Evolutionary conservation across 495 filamentous ascomycete species (phyloP), one percentile per base, ranked within the genome.

Genomic region (Choiromyces venosus): DNA sequence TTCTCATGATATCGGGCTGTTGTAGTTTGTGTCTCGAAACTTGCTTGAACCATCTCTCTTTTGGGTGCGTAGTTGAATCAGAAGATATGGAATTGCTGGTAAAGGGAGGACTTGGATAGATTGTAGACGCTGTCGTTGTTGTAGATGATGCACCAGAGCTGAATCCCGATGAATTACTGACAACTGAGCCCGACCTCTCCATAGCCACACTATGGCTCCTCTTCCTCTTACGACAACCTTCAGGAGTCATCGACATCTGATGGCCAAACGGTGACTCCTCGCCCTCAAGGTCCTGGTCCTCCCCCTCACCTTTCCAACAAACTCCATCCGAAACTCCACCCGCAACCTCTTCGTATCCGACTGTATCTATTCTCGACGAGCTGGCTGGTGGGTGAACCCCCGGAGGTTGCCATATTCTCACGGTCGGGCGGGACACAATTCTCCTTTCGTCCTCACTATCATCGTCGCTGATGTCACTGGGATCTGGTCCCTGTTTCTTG

Each of bases 1-100:
- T 78, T 64, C 77, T 68, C 77, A 79, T 79, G 39, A 79, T 79
- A 25, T 79, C 77, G 35, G 77, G 77, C 37, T 79, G 77, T 39
- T 79, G 76, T 25, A 79, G 76, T 25, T 79, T 79, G 64, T 79
- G 77, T 46, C 77, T 78, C 14, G 77, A 79, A 12, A 69, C 74
- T 37, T 79, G 77, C 68, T 69, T 78, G 19, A 79, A 79, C 72
- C 76, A 77, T 35, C 75, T 72, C 65, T 77, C 75, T 44, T 44
- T 77, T 12, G 75, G 75, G 25, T 39, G 69, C 9, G 42, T 29
- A 21, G 37, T 46, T 8, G 67, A 67, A 52, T 37, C 8, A 21
- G 64, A 38, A 36, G 46, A 2, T 10, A 56, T 12, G 14, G 74
- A 56, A 42, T 65, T 40, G 18, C 46, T 18, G 5, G 56, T 10